phyloP scores from a whole-genome alignment of 2,329 filamentous ascomycete species.

The Aspergillus sp. region DNA sequence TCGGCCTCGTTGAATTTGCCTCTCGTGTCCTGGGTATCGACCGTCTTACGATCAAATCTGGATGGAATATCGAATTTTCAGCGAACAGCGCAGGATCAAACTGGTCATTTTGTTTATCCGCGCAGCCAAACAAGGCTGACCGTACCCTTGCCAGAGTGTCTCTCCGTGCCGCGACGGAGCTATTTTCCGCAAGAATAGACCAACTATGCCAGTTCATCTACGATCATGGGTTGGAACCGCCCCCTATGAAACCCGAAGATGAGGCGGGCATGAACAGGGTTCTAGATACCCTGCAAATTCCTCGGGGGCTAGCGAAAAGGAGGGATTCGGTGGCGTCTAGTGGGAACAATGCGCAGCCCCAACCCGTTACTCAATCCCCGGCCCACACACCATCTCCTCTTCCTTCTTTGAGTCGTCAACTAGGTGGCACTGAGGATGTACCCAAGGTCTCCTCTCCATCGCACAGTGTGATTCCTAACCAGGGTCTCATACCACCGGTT shows the following conservation, averaged over 20 bases:
- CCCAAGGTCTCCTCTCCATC: slow-evolving; percentile 15
- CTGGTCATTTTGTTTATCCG: neutral
- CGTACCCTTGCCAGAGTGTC: slow-evolving; percentile 14
- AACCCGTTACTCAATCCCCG: slow-evolving; percentile 12
- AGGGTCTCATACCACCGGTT: slow-evolving; percentile 15
- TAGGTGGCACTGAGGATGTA: slow-evolving; percentile 5
- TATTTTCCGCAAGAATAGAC: slow-evolving; percentile 42
- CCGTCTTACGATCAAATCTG: neutral
- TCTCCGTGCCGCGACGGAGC: slow-evolving; percentile 20
- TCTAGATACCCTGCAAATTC: slow-evolving; percentile 40
- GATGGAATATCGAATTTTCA: neutral
- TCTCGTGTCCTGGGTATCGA: neutral
- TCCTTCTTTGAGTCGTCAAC: slow-evolving; percentile 15
- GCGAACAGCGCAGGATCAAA: neutral
- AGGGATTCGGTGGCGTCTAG: neutral
- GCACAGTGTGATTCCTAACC: slow-evolving; percentile 17
- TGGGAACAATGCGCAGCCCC: neutral
- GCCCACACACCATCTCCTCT: slow-evolving; percentile 15
- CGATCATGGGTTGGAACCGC: slow-evolving; percentile 42
- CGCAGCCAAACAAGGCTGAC: slow-evolving; percentile 4
- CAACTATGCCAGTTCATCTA: slow-evolving; percentile 45
- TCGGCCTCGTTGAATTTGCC: neutral
- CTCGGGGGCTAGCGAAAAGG: slow-evolving; percentile 15
- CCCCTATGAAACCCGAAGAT: slow-evolving; percentile 42
- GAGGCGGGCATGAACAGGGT: slow-evolving; percentile 42